Percentiles rank a stretch among this genome's conserved stretches.
Conservation (phyloP, 768 basidiomycete genomes). For the Strobilomyces confusus region DNA sequence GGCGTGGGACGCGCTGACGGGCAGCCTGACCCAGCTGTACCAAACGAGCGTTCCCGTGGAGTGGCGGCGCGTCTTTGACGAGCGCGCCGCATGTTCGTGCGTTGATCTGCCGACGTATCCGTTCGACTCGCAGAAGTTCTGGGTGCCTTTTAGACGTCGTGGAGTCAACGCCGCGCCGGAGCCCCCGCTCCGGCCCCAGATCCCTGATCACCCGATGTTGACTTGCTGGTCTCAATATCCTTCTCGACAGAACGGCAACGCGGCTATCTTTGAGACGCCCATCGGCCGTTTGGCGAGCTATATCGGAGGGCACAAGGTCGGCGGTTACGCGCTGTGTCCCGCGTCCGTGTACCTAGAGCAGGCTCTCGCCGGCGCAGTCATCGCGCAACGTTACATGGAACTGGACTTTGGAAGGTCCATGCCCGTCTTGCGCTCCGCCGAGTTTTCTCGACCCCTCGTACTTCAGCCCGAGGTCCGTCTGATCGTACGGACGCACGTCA, state of each 20-base stretch:
- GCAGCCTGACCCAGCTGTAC: conserved; percentile 49
- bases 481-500: conserved; percentile 38
- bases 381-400: conserved; percentile 32
- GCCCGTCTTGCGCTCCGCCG: conserved; percentile 39
- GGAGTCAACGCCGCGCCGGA: not conserved
- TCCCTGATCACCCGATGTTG: conserved; percentile 35
- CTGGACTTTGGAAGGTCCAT: conserved; percentile 31
- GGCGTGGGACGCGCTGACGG: conserved; percentile 43
- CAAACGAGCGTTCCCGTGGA: conserved; percentile 35
- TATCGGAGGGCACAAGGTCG: conserved; percentile 58
- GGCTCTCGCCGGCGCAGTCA: conserved; percentile 42
- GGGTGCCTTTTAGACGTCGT: conserved; percentile 45
- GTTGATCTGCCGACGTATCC: conserved; percentile 63
- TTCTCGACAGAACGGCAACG: conserved; percentile 26
- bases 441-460: conserved; percentile 55
- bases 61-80: conserved; percentile 55
- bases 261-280: conserved; percentile 53
- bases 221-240: conserved; percentile 43
- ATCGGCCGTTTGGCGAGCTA: conserved; percentile 39
- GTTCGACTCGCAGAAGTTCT: conserved; percentile 52
- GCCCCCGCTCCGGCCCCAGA: not conserved
- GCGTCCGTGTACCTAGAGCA: conserved; percentile 65
- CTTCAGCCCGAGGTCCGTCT: conserved; percentile 32
- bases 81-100: conserved; percentile 39
- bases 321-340: conserved; percentile 53